These are phyloP conservation scores for Solanum infundibuliforme DNA, from an alignment of 257 asterid genomes.

Conservation along the genomic window DNA sequence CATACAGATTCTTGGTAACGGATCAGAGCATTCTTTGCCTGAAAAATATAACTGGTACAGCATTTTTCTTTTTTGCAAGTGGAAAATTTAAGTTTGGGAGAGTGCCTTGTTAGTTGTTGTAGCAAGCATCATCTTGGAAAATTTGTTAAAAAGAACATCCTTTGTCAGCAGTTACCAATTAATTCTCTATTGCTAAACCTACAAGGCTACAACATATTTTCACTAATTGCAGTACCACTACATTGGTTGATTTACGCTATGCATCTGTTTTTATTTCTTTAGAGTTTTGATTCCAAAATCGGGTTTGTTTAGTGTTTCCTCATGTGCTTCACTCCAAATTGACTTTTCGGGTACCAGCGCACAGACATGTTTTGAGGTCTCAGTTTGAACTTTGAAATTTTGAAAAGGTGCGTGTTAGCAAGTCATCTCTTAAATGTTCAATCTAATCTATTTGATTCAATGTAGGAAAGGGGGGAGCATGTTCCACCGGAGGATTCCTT, in stretches of 20 bases:
- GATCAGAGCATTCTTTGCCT: not conserved
- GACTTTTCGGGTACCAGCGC: not conserved
- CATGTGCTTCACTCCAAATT: not conserved
- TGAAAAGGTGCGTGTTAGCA: not conserved
- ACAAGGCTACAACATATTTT: not conserved
- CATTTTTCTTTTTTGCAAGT: not conserved
- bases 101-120: not conserved
- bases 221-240: not conserved
- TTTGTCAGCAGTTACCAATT: not conserved
- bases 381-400: not conserved
- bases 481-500: slow-evolving; percentile 91
- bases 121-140: not conserved
- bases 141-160: not conserved
- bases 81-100: not conserved
- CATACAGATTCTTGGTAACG: not conserved
- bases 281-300: not conserved
- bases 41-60: not conserved
- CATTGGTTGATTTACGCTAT: not conserved
- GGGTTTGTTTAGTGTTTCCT: not conserved
- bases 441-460: slow-evolving; percentile 3
- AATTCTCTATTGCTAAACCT: not conserved
- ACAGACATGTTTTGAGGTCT: not conserved
- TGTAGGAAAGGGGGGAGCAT: slow-evolving; percentile 95
- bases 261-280: not conserved
- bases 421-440: not conserved